Evolutionary conservation across 108 stramenopile genomes (phyloP).

Genomic region (Parietichytrium sp.): DNA sequence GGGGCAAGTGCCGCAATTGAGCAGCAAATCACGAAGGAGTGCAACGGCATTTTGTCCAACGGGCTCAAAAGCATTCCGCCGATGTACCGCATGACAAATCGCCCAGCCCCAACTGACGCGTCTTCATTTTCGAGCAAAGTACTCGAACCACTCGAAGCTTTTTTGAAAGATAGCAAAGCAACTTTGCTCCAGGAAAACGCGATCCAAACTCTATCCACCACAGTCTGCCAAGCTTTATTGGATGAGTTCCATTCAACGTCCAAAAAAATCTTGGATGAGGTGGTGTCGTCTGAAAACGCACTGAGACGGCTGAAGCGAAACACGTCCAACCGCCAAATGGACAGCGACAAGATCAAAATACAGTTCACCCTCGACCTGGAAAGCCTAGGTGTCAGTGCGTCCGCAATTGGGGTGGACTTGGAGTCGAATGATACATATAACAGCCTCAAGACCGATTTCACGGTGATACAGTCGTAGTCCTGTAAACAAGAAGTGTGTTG

Average conservation of each 20-base stretch:
- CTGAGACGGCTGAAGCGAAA: background rate
- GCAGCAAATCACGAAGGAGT: background rate
- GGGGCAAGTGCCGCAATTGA: background rate
- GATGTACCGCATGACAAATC: conserved; percentile 40
- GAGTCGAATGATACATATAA: too few relatives aligned
- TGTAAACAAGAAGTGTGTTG: too few relatives aligned
- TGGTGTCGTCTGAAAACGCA: conserved; percentile 20
- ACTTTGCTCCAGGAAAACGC: background rate
- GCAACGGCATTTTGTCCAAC: background rate
- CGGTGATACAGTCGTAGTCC: too few relatives aligned
- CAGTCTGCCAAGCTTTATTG: background rate
- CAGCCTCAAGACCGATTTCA: too few relatives aligned
- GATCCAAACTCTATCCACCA: background rate
- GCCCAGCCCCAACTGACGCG: background rate
- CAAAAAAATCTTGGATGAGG: background rate
- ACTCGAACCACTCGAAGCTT: background rate
- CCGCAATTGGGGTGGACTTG: too few relatives aligned
- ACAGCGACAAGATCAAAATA: background rate
- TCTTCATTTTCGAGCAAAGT: background rate
- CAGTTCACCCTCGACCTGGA: conserved; percentile 2
- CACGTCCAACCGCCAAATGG: conserved; percentile 28
- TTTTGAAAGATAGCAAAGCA: background rate
- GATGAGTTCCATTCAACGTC: background rate
- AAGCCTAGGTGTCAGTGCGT: too few relatives aligned
- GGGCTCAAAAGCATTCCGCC: conserved; percentile 5